These are phyloP conservation scores for Dothistroma septosporum DNA, from an alignment of 2,329 filamentous ascomycete genomes.

Conservation along the genomic window DNA sequence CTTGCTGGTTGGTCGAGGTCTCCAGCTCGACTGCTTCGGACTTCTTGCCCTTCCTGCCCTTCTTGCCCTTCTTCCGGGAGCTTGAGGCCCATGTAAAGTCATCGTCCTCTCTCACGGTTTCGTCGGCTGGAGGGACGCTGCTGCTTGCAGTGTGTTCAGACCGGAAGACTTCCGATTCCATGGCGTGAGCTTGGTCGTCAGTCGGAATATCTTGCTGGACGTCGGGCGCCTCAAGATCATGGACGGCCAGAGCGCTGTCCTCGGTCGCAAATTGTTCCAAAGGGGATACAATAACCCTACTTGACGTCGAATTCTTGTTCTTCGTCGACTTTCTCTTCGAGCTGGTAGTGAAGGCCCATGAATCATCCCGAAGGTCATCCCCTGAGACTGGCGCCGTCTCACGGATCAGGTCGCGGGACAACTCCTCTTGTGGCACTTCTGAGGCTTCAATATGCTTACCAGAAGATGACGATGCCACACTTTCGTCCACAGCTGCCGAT, in stretches of 20 bases:
- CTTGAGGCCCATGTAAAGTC: neutral
- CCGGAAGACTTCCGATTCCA: neutral
- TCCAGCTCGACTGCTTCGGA: neutral
- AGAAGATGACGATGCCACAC: neutral
- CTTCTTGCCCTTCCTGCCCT: constrained; percentile 47
- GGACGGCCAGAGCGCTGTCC: neutral
- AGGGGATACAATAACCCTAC: neutral
- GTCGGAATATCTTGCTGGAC: neutral
- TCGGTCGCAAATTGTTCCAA: neutral
- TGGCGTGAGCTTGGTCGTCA: neutral
- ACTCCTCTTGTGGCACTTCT: neutral
- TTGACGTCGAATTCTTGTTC: constrained; percentile 11
- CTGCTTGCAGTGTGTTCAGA: neutral
- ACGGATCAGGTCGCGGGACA: neutral
- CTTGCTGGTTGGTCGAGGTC: constrained; percentile 22
- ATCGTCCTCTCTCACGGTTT: neutral
- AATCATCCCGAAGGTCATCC: constrained; percentile 2
- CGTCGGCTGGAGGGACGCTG: neutral
- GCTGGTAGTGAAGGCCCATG: constrained; percentile 12
- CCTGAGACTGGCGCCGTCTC: neutral
- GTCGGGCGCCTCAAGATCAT: neutral
- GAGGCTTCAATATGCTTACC: neutral
- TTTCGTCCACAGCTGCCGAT: neutral
- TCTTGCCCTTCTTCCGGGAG: constrained; percentile 37
- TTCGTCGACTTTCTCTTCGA: constrained; percentile 23